These are phyloP conservation scores for Salix arbutifolia DNA, from an alignment of 345 rosid species.

Conservation along the genomic window DNA sequence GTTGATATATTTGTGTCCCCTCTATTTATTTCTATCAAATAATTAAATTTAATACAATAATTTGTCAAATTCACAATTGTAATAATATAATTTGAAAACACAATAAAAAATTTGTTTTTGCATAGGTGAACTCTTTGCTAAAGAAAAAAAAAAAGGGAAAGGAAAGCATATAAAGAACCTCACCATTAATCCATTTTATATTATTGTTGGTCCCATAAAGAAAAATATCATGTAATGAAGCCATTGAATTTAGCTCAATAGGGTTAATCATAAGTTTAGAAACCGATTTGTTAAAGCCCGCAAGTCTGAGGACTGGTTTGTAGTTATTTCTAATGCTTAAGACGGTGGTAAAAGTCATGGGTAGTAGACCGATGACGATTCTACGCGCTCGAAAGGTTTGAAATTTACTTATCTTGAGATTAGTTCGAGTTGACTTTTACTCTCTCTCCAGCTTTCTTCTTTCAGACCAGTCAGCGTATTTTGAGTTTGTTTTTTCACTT, in stretches of 20 bases:
- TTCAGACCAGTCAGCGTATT: too few species aligned
- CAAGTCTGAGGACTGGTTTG: background rate
- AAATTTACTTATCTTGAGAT: background rate
- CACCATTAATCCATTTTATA: too few species aligned
- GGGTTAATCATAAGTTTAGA: too few species aligned
- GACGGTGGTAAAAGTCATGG: background rate
- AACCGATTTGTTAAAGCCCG: background rate
- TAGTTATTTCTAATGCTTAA: background rate
- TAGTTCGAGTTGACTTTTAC: background rate
- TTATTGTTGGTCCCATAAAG: too few species aligned
- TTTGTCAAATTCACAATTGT: background rate
- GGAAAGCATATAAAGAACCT: too few species aligned
- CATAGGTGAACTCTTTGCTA: too few species aligned
- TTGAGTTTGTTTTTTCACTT: too few species aligned
- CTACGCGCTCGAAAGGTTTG: constrained; percentile 29
- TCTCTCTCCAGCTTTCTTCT: background rate
- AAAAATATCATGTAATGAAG: too few species aligned
- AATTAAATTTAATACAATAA: background rate
- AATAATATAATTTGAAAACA: too few species aligned
- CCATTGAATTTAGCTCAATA: too few species aligned
- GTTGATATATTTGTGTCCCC: background rate
- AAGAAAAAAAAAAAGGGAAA: too few species aligned
- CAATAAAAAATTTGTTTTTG: too few species aligned
- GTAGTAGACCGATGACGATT: constrained; percentile 19
- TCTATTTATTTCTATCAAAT: background rate